A percentile compares a stretch with the other conserved stretches of the same genome.
phyloP scores from a whole-genome alignment of 768 basidiomycete species.

The Mycena chlorophos region DNA sequence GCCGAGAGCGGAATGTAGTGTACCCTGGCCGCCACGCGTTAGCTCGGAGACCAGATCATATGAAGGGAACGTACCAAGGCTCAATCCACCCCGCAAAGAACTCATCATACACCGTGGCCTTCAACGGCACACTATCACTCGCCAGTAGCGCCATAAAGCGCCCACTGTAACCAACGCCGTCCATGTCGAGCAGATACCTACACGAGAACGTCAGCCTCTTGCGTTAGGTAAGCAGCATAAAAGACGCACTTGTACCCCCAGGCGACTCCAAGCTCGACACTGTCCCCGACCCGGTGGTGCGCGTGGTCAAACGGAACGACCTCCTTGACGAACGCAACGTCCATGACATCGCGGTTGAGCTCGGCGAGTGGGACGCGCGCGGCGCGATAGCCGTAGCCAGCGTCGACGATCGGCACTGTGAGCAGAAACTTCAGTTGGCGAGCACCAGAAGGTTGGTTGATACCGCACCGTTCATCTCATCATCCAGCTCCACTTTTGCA shows the following conservation, averaged over 20 bases:
- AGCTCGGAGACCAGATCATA: neutral
- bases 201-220: neutral
- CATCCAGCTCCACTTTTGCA: slow-evolving; percentile 36
- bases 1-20: slow-evolving; percentile 93
- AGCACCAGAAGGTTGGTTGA: neutral
- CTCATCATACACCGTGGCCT: slow-evolving; percentile 89
- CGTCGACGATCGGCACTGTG: slow-evolving; percentile 28
- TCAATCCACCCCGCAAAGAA: slow-evolving; percentile 91
- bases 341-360: slow-evolving; percentile 83
- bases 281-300: slow-evolving; percentile 68
- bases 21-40: slow-evolving; percentile 58
- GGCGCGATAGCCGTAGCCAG: slow-evolving; percentile 50
- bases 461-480: slow-evolving; percentile 27
- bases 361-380: slow-evolving; percentile 56
- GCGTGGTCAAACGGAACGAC: slow-evolving; percentile 66
- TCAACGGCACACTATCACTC: slow-evolving; percentile 87
- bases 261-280: slow-evolving; percentile 79
- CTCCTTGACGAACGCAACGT: slow-evolving; percentile 80
- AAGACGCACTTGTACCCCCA: slow-evolving; percentile 77
- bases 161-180: slow-evolving; percentile 94
- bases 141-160: slow-evolving; percentile 83
- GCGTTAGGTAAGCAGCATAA: neutral
- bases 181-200: slow-evolving; percentile 79
- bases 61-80: slow-evolving; percentile 56
- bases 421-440: neutral